Base-by-base conservation (phyloP, 2,329 filamentous ascomycete genomes). In the Xylaria sp. region DNA sequence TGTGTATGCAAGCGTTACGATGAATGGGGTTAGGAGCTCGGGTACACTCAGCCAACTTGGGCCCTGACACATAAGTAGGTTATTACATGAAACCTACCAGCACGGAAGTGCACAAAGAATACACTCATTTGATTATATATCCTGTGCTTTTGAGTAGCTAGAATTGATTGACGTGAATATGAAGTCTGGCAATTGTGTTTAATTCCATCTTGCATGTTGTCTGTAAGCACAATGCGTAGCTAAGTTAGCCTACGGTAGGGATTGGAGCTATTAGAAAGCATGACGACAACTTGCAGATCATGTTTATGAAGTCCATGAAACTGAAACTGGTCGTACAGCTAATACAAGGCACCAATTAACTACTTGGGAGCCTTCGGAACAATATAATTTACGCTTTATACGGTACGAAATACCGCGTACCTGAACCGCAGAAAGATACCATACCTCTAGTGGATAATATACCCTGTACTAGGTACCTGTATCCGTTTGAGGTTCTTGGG, bases 1-100 rank as follows among this genome's bases (percentile, higher is more conserved):
- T 12, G 52, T 41, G 53, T 28, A 46, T 20, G 10, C 25, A 10
- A 36, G 23, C 4, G 39, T 60, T 30, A 45, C 30, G 48, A 28
- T 18, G 18, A 30, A 41, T 3, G 28, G 23, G n/a, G 15, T n/a
- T 32, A 43, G 18, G 46, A 43, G 23, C 23, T 48, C 18, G 20
- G 55, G 66, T 45, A 18, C 18, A 50, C 60, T 63, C 67, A 67
- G 56, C 66, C 48, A 72, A 66, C 66, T 72, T 72, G 71, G 52
- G 67, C 52, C 61, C 45, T 50, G 52, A 55, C 34, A 57, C 32
- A 32, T 65, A 43, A 15, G 46, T 43, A 65, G 45, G 34, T 39
- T 13, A 8, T 63, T 63, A 65, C 41, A 63, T 43, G 30, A 20
- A 34, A 20, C 23, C 43, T 57, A 39, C 36, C 52, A 28, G 12